Conservation (phyloP, 495 filamentous ascomycete species). For the Thermochaetoides thermophila region DNA sequence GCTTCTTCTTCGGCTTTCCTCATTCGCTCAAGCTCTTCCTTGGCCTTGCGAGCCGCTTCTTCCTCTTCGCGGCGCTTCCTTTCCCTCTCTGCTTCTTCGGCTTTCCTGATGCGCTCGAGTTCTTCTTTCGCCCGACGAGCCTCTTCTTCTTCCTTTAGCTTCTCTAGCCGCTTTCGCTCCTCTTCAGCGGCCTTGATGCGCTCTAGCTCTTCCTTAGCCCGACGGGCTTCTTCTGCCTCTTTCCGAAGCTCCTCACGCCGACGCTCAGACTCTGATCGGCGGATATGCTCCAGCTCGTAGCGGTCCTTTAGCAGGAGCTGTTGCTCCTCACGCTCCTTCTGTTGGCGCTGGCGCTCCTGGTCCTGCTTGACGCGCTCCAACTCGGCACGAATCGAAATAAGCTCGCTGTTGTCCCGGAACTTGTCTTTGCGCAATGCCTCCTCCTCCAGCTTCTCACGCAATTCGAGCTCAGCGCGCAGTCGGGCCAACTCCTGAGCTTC, state of each 20-base stretch:
- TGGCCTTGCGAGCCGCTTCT: constrained; percentile 18
- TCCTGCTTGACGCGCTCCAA: constrained; percentile 13
- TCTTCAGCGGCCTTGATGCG: no score
- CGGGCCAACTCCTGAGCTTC: constrained; percentile 30
- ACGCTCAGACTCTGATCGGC: no score
- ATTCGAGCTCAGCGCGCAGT: constrained; percentile 28
- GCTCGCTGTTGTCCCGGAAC: constrained; percentile 18
- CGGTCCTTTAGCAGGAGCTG: constrained; percentile 27
- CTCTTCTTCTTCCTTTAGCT: constrained; percentile 19
- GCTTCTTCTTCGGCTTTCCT: constrained; percentile 23
- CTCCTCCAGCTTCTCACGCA: constrained; percentile 27
- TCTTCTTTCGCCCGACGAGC: constrained; percentile 17
- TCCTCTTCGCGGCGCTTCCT: constrained; percentile 13
- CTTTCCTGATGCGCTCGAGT: constrained; percentile 26
- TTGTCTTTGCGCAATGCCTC: constrained; percentile 21
- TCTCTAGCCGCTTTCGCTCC: constrained; percentile 20
- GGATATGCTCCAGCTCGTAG: constrained; percentile 28
- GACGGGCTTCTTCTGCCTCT: no score
- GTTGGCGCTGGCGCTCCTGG: constrained; percentile 26
- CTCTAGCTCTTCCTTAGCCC: no score
- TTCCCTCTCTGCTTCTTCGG: constrained; percentile 12
- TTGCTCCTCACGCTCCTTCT: constrained; percentile 27
- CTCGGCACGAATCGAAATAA: constrained; percentile 14
- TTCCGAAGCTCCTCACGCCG: no score
- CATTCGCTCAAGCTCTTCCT: constrained; percentile 29